Percentiles rank a stretch among this genome's conserved stretches.
These are phyloP conservation scores for Grigorovia transvaalensis DNA, from an alignment of 805 yeast genomes.

Conservation along the genomic window DNA sequence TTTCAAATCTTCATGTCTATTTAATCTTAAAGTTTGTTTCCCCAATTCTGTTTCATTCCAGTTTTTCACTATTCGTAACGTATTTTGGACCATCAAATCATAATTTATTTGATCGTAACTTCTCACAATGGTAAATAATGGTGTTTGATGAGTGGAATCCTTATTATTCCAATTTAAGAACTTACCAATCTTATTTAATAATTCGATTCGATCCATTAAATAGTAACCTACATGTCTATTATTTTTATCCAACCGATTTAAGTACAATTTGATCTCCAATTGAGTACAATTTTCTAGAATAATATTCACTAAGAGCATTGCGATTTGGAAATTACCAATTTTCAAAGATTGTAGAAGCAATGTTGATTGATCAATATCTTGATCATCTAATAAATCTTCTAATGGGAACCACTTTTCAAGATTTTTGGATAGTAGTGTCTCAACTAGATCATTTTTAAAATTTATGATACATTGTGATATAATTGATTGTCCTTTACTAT, in stretches of 20 bases:
- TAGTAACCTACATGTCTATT: constrained; percentile 67
- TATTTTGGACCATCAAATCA: constrained; percentile 34
- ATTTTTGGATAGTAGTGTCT: constrained; percentile 33
- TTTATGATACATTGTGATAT: constrained; percentile 51
- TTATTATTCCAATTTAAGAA: constrained; percentile 57
- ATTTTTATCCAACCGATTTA: constrained; percentile 40
- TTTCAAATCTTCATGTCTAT: constrained; percentile 51
- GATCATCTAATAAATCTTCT: constrained; percentile 61
- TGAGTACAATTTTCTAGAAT: constrained; percentile 34
- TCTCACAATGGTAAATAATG: constrained; percentile 66
- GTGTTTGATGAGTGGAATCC: constrained; percentile 65
- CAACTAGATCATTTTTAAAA: constrained; percentile 36
- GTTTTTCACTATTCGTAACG: constrained; percentile 34
- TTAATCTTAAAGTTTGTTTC: constrained; percentile 5
- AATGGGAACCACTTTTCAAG: constrained; percentile 43
- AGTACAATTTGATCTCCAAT: constrained; percentile 39
- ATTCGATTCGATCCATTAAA: constrained; percentile 43
- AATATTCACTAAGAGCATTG: constrained; percentile 37
- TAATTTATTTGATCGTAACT: constrained; percentile 73
- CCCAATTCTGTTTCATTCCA: constrained; percentile 30
- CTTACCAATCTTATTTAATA: constrained; percentile 45
- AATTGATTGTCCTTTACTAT: constrained; percentile 60
- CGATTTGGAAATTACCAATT: constrained; percentile 38
- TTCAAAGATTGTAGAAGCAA: constrained; percentile 55
- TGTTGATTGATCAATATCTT: constrained; percentile 42